Evolutionary conservation across 2,329 filamentous ascomycete species (phyloP).

Genomic region (Aspergillus sojae): DNA sequence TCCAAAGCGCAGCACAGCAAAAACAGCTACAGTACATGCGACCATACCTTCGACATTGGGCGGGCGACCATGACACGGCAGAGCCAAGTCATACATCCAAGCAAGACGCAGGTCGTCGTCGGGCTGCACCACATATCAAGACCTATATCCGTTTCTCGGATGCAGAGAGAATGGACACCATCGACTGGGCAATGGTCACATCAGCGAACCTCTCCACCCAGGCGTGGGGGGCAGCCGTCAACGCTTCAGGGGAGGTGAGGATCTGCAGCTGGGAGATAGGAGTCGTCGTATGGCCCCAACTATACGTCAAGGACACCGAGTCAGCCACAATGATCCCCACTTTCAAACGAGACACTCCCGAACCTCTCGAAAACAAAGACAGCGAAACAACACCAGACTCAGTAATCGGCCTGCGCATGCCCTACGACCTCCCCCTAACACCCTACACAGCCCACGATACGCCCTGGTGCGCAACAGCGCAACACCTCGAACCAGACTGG

Average conservation of each 20-base stretch:
- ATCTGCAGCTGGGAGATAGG: conserved; percentile 84
- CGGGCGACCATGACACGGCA: conserved; percentile 53
- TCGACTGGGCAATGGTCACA: conserved; percentile 85
- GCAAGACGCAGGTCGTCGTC: conserved; percentile 62
- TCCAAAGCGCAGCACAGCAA: conserved; percentile 67
- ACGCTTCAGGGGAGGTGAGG: conserved; percentile 62
- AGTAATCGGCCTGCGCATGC: conserved; percentile 72
- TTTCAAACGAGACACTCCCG: conserved; percentile 64
- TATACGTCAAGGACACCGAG: conserved; percentile 40
- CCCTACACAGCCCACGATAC: conserved; percentile 64
- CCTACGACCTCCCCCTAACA: conserved; percentile 77
- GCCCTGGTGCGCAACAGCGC: conserved; percentile 74
- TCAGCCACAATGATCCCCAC: conserved; percentile 65
- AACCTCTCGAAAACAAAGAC: conserved; percentile 17
- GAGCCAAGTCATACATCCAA: not conserved
- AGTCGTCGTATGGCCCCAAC: conserved; percentile 76
- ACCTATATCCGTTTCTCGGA: conserved; percentile 73
- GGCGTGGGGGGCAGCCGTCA: conserved; percentile 75
- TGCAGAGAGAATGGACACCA: conserved; percentile 40
- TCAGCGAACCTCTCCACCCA: conserved; percentile 92
- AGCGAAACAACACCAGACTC: conserved; percentile 19
- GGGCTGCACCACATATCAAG: conserved; percentile 85
- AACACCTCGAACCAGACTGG: conserved; percentile 62
- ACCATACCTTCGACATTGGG: conserved; percentile 76
- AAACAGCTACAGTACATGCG: conserved; percentile 74